Conservation (phyloP, 805 yeast species). For the Clavispora phyllophila region DNA sequence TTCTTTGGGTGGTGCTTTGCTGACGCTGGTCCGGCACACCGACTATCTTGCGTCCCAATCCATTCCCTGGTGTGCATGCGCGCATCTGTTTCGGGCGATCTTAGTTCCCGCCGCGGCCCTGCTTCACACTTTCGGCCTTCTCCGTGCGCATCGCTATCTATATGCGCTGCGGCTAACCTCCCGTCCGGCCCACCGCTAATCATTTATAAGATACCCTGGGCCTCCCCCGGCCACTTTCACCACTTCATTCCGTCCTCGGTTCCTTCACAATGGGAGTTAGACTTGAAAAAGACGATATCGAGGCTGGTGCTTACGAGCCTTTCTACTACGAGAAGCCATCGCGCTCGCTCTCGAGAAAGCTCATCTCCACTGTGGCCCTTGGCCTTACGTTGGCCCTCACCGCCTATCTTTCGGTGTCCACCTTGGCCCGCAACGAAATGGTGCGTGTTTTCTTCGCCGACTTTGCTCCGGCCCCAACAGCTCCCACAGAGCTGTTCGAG, state of each 20-base stretch:
- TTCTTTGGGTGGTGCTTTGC: too few relatives aligned
- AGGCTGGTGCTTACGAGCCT: constrained; percentile 1
- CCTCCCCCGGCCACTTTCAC: neutral
- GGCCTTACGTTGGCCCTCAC: neutral
- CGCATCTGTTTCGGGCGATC: neutral
- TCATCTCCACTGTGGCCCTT: neutral
- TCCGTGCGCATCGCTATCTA: neutral
- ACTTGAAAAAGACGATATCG: neutral
- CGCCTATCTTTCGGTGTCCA: neutral
- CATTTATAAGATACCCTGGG: neutral
- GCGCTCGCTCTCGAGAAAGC: neutral
- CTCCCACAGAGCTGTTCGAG: constrained; percentile 13
- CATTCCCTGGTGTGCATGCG: neutral
- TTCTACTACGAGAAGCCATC: neutral
- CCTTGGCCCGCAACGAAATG: neutral
- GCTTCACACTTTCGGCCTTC: neutral
- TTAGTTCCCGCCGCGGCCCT: neutral
- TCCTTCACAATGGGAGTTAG: neutral
- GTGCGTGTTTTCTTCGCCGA: neutral
- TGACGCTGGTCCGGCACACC: neutral
- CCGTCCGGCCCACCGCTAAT: neutral
- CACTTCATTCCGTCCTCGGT: neutral
- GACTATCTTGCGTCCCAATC: neutral
- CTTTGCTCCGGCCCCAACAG: constrained; percentile 2
- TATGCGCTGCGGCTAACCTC: neutral